Base-by-base conservation (phyloP, 1,284 basidiomycete species). In the Rhizoctonia solani region DNA sequence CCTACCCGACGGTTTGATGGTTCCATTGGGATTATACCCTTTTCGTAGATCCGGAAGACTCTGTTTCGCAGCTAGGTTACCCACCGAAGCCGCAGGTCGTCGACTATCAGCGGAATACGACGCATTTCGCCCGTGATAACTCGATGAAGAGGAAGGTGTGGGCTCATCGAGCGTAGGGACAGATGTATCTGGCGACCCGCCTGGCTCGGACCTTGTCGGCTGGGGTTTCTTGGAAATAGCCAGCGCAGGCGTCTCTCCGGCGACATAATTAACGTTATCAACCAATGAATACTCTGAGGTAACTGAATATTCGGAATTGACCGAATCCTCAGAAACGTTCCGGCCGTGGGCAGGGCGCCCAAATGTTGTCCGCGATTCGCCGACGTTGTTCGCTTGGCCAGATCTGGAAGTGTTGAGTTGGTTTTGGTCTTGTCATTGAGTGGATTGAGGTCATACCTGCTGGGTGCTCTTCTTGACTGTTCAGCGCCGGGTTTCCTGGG, bases 1-100 rank as follows among this genome's bases (percentile, higher is more conserved):
- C 52, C 39, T 66, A 9, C 37, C 50, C 23, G 50, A 42, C 5
- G 63, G 32, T 25, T 66, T 66, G 41, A 55, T 55, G 30, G 66
- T 68, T 13, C 54, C 68, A 39, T 66, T 69, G 16, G 65, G 54
- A 39, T 27, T 39, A 30, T 82, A 81, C 58, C 76, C 79, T 49
- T 85, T 86, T 23, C 91, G 85, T 54, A 97, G 79, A 74, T 97
- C 93, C 8, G 95, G 93, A 68, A 97, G 80, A 63, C 92, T 95
- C 77, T 95, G 93, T 79, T 93, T 94, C 32, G 81, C 80, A 0
- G 81, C 75, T 3, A 89, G 77, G 4, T 79, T 77, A 27, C 75
- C 72, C 21, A 55, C 54, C 16, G 77, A 77, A 4, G 68, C 47
- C 52, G 13, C 34, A 75, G 74, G 63, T 78, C 73, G 54, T 77